Percentiles rank a stretch among this genome's conserved stretches.
These are phyloP conservation scores for Fusarium mexicanum DNA, from an alignment of 2,329 filamentous ascomycete species.

Conservation along the genomic window DNA sequence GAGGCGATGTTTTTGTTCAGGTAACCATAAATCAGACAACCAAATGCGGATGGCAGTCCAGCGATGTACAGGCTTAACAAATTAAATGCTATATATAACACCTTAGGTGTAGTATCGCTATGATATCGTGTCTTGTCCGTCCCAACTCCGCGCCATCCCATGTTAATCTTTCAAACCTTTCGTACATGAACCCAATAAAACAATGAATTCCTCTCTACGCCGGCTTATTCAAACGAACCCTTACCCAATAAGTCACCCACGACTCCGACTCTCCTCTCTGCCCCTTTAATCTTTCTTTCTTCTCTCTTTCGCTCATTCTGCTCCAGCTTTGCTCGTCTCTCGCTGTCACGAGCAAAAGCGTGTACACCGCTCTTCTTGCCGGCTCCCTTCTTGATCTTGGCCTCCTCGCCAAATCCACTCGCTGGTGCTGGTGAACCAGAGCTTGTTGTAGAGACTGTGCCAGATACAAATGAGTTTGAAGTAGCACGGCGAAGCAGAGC, in stretches of 20 bases:
- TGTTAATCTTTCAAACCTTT: not conserved
- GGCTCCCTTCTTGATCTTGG: constrained; percentile 68
- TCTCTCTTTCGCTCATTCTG: constrained; percentile 68
- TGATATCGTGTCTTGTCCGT: constrained; percentile 5
- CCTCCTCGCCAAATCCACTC: constrained; percentile 58
- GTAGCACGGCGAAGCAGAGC: constrained; percentile 78
- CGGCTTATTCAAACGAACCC: constrained; percentile 55
- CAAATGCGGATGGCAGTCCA: not conserved
- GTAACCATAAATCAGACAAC: not conserved
- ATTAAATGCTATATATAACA: not conserved
- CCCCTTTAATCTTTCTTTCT: constrained; percentile 66
- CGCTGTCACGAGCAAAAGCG: constrained; percentile 68
- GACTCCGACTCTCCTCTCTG: constrained; percentile 63
- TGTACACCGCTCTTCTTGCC: constrained; percentile 69
- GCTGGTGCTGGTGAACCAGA: constrained; percentile 48
- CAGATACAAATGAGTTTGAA: constrained; percentile 66
- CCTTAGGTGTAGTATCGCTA: constrained; percentile 1
- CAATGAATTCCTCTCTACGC: constrained; percentile 19
- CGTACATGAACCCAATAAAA: not conserved
- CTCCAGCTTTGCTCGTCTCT: constrained; percentile 63
- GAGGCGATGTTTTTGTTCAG: not conserved
- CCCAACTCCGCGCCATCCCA: constrained; percentile 31
- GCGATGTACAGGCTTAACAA: not conserved
- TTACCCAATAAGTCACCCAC: constrained; percentile 68
- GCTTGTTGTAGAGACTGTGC: constrained; percentile 46